These are phyloP conservation scores for Tulasnella calospora DNA, from an alignment of 768 basidiomycete genomes.

Conservation along the genomic window DNA sequence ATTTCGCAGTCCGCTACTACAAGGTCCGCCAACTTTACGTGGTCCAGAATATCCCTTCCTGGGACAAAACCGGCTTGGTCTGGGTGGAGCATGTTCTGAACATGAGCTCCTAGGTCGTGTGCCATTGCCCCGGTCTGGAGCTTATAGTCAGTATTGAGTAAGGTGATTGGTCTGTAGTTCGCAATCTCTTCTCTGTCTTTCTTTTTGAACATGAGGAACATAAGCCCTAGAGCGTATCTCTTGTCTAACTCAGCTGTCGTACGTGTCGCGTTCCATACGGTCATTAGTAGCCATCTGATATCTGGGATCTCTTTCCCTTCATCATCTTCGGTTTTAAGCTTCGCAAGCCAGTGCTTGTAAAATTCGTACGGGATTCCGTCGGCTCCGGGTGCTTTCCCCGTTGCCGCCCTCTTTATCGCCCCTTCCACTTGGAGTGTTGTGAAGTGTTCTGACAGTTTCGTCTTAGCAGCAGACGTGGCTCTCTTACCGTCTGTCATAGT, in stretches of 20 bases:
- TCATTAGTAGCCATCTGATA: not conserved
- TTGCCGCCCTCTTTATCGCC: too few relatives aligned
- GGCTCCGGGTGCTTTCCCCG: too few relatives aligned
- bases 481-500: not conserved
- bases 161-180: conserved; percentile 24
- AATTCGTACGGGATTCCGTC: conserved; percentile 20
- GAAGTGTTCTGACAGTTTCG: not conserved
- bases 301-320: not conserved
- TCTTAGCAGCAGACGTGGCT: too few relatives aligned
- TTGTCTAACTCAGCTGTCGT: not conserved
- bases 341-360: not conserved
- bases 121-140: conserved; percentile 1
- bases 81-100: not conserved
- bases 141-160: conserved; percentile 19
- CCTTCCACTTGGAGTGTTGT: too few relatives aligned
- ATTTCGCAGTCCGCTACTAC: conserved; percentile 12
- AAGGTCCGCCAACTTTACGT: conserved; percentile 5
- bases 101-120: not conserved
- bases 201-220: conserved; percentile 23
- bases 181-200: not conserved
- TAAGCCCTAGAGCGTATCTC: not conserved
- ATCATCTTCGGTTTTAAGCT: not conserved
- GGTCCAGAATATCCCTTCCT: conserved; percentile 15
- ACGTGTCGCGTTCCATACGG: not conserved
- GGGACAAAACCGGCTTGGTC: conserved; percentile 23